Conservation (phyloP, 495 filamentous ascomycete genomes). For the Lasiosphaeria ovina region DNA sequence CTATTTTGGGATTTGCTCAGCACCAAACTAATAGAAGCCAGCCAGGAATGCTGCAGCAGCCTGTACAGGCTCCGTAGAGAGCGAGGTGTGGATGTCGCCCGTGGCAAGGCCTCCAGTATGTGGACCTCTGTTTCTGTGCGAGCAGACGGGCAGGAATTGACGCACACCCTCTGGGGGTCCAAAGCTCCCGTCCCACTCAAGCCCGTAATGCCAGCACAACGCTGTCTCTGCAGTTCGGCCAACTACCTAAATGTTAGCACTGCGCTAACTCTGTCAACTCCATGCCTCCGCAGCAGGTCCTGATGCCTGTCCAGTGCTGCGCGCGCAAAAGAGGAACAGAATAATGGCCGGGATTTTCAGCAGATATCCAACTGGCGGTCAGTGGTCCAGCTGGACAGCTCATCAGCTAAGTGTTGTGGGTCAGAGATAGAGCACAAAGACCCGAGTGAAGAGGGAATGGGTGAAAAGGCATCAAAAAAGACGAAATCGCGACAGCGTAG, state of each 20-base stretch:
- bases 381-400: constrained; percentile 14
- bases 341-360: background rate
- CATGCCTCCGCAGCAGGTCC: no score
- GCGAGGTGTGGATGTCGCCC: background rate
- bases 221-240: no score
- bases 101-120: background rate
- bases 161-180: background rate
- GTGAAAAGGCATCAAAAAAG: background rate
- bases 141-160: background rate
- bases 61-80: background rate
- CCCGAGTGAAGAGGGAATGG: constrained; percentile 3
- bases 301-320: no score
- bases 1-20: constrained; percentile 10
- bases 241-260: no score
- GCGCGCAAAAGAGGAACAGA: no score
- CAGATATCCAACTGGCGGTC: constrained; percentile 21
- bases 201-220: no score
- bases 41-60: background rate
- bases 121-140: background rate
- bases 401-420: constrained; percentile 3
- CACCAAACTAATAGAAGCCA: background rate
- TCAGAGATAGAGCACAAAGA: background rate
- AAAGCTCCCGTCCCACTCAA: background rate
- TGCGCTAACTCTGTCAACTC: no score
- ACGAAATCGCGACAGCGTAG: background rate